These are phyloP conservation scores for Pseudomassariella vexata DNA, from an alignment of 2,329 filamentous ascomycete species.

Conservation along the genomic window DNA sequence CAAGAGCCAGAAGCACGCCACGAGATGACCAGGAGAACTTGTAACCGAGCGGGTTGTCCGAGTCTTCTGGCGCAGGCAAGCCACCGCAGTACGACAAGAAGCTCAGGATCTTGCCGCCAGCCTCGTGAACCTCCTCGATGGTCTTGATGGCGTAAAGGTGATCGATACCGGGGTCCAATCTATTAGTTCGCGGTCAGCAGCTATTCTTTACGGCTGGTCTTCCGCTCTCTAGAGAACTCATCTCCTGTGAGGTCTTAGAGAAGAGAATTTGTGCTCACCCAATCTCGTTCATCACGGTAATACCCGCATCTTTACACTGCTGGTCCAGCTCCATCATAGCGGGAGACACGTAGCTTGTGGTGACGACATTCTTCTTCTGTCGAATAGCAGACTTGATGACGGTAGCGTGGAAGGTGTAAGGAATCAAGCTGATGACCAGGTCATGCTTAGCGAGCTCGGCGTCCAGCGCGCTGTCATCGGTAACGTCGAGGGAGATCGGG, in stretches of 20 bases:
- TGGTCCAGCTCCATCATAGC: conserved; percentile 87
- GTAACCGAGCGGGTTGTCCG: conserved; percentile 87
- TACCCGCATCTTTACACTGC: conserved; percentile 80
- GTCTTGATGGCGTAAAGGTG: conserved; percentile 76
- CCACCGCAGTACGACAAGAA: conserved; percentile 86
- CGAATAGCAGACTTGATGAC: conserved; percentile 93
- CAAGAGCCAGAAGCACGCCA: conserved; percentile 78
- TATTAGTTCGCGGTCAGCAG: no score
- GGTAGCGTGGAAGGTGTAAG: conserved; percentile 81
- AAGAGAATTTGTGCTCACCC: no score
- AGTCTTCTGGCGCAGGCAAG: conserved; percentile 64
- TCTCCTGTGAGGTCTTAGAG: no score
- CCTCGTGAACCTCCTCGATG: conserved; percentile 81
- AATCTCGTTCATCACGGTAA: conserved; percentile 98
- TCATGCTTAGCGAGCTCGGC: conserved; percentile 74
- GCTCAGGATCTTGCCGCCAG: conserved; percentile 75
- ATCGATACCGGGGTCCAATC: conserved; percentile 68
- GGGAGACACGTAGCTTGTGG: conserved; percentile 87
- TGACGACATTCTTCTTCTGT: conserved; percentile 93
- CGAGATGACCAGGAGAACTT: conserved; percentile 81
- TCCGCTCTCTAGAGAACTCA: no score
- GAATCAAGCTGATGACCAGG: conserved; percentile 76
- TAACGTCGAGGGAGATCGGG: conserved; percentile 81
- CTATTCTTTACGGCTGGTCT: no score
- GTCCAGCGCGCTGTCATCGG: conserved; percentile 69